Conservation (phyloP, 169 alveolate species). For the Plasmodium blacklocki region DNA sequence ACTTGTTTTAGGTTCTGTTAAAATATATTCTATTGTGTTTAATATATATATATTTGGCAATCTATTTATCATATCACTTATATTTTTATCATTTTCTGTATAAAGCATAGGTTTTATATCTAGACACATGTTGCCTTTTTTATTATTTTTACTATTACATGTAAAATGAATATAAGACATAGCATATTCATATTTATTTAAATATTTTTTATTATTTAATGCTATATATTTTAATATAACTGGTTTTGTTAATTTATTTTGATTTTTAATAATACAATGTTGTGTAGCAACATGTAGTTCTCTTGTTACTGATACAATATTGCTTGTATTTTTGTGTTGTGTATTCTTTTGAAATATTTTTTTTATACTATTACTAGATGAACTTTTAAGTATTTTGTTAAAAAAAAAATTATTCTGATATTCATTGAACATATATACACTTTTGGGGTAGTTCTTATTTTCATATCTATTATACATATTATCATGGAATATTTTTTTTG, state of each 20-base stretch:
- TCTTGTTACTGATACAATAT: slow-evolving; percentile 10
- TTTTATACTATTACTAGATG: slow-evolving; percentile 4
- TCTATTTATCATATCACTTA: neutral
- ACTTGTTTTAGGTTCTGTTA: slow-evolving; percentile 38
- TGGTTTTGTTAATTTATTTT: slow-evolving; percentile 14
- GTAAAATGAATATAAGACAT: neutral
- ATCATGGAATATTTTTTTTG: neutral
- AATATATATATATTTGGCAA: slow-evolving; percentile 52
- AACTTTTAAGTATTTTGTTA: neutral
- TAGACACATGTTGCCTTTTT: neutral
- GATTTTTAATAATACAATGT: slow-evolving; percentile 18
- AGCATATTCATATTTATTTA: slow-evolving; percentile 20
- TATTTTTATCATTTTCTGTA: slow-evolving; percentile 8
- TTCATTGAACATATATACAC: slow-evolving; percentile 3
- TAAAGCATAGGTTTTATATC: slow-evolving; percentile 49
- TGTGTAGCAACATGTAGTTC: slow-evolving; percentile 24
- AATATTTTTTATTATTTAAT: slow-evolving; percentile 12
- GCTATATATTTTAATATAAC: slow-evolving; percentile 31
- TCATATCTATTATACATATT: neutral
- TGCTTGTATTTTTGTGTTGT: neutral
- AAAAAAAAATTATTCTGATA: slow-evolving; percentile 39
- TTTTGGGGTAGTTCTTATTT: neutral
- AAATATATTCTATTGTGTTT: slow-evolving; percentile 33
- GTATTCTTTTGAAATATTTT: slow-evolving; percentile 7
- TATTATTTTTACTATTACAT: neutral